These are phyloP conservation scores for Wickerhamomyces xylosicus DNA, from an alignment of 805 yeast species.

Conservation along the genomic window DNA sequence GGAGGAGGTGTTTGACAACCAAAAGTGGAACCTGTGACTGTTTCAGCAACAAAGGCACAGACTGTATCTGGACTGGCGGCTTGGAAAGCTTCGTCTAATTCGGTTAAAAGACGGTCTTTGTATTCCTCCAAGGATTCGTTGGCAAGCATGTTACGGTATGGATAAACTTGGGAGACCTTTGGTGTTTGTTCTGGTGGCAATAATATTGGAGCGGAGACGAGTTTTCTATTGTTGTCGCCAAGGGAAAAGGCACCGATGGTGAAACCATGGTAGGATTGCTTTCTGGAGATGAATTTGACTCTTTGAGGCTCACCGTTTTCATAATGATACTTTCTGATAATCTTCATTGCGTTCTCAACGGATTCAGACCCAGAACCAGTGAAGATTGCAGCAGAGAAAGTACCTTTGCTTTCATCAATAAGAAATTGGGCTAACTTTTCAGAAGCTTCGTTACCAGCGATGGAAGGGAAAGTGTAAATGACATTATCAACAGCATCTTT, in stretches of 20 bases:
- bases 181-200: constrained; percentile 17
- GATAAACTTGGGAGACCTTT: constrained; percentile 19
- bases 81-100: constrained; percentile 31
- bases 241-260: constrained; percentile 35
- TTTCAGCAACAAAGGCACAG: constrained; percentile 33
- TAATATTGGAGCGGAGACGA: constrained; percentile 22
- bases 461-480: constrained; percentile 27
- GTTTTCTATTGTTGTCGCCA: constrained; percentile 28
- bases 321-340: constrained; percentile 36
- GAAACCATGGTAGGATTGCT: constrained; percentile 39
- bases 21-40: constrained; percentile 36
- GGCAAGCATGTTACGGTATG: constrained; percentile 19
- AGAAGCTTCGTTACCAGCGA: constrained; percentile 25
- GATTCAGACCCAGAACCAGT: constrained; percentile 60
- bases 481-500: constrained; percentile 25
- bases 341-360: constrained; percentile 53
- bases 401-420: constrained; percentile 31
- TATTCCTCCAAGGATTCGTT: constrained; percentile 30
- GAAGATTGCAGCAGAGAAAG: constrained; percentile 32
- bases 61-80: constrained; percentile 33
- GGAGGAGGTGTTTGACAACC: constrained; percentile 32
- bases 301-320: constrained; percentile 33
- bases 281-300: constrained; percentile 32
- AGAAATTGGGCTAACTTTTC: constrained; percentile 32
- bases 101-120: constrained; percentile 26